These are phyloP conservation scores for Solidago caesia DNA, from an alignment of 129 eudicot species.

Conservation along the genomic window DNA sequence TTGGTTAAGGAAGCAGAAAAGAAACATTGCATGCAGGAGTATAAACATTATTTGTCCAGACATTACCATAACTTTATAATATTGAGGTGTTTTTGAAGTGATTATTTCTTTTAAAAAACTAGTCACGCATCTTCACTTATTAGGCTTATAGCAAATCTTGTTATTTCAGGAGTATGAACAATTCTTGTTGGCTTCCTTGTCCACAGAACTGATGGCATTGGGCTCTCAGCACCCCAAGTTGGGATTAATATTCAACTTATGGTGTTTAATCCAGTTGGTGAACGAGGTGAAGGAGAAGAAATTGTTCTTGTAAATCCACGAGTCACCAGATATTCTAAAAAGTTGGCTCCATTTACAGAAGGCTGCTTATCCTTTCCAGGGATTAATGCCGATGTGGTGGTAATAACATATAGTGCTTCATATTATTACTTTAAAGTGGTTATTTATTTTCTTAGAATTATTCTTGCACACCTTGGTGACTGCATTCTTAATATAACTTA, in stretches of 20 bases:
- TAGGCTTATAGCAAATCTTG: conserved; percentile 32
- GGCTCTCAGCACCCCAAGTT: conserved; percentile 97
- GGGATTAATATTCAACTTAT: conserved; percentile 85
- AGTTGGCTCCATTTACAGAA: conserved; percentile 53
- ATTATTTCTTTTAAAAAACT: conserved; percentile 6
- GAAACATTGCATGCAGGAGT: not conserved
- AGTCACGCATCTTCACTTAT: not conserved
- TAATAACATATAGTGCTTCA: conserved; percentile 17
- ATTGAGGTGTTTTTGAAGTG: conserved; percentile 5
- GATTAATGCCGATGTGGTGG: conserved; percentile 80
- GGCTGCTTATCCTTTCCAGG: conserved; percentile 95
- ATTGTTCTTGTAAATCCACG: conserved; percentile 83
- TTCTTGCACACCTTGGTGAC: conserved; percentile 10
- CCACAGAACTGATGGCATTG: conserved; percentile 95
- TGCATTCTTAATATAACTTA: conserved; percentile 1
- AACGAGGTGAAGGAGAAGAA: conserved; percentile 94
- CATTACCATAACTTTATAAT: not conserved
- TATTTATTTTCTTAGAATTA: not conserved
- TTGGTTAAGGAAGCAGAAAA: not conserved
- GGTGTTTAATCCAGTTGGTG: conserved; percentile 93
- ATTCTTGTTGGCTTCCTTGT: conserved; percentile 54
- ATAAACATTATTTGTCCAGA: not conserved
- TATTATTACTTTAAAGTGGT: not conserved
- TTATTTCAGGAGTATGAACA: conserved; percentile 45
- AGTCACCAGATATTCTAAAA: conserved; percentile 58